Evolutionary conservation across 495 filamentous ascomycete species (phyloP).

Genomic region (Neurospora pannonica): DNA sequence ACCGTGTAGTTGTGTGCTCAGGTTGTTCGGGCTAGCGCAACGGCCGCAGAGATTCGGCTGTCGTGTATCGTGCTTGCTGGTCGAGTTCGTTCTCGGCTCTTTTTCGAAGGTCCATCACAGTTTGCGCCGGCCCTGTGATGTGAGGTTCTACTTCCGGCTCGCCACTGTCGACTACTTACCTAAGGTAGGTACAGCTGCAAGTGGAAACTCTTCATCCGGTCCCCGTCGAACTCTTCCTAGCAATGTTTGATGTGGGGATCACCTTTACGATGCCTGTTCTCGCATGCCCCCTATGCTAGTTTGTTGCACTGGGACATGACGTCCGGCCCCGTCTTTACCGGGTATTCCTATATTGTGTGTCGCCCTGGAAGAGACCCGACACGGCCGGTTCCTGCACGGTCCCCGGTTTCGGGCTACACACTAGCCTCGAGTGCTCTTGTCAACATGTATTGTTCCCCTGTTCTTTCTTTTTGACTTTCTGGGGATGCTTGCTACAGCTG

Average conservation of each 20-base stretch:
- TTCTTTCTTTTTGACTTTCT: background rate
- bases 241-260: background rate
- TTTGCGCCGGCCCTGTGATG: background rate
- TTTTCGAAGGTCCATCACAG: background rate
- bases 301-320: background rate
- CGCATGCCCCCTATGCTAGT: background rate
- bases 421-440: background rate
- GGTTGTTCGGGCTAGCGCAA: background rate
- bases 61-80: background rate
- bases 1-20: background rate
- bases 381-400: background rate
- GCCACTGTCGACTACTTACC: background rate
- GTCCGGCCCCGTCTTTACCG: background rate
- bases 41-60: background rate
- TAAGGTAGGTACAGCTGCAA: background rate
- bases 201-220: background rate
- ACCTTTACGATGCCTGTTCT: background rate
- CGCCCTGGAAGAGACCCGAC: background rate
- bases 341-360: background rate
- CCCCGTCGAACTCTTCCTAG: background rate
- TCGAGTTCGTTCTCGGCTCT: background rate
- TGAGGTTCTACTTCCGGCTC: background rate
- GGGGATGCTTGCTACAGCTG: background rate
- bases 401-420: background rate
- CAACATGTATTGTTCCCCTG: background rate